phyloP scores from a whole-genome alignment of 2,329 filamentous ascomycete species.

The Falciphora oryzae region DNA sequence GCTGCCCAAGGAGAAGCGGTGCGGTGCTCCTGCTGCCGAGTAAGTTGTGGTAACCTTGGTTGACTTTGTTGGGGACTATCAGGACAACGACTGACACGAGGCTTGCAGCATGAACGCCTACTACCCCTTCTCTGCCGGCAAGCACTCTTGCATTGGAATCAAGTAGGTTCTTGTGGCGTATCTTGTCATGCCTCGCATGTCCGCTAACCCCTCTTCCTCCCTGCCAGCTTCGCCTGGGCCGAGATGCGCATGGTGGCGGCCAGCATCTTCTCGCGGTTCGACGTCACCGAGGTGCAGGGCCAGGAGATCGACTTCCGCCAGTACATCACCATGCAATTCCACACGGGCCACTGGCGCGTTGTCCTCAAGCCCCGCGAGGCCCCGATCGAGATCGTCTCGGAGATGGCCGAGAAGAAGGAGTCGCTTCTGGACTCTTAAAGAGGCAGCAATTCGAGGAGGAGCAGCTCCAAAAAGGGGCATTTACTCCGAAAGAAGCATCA shows the following conservation, averaged over 20 bases:
- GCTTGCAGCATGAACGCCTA: constrained; percentile 2
- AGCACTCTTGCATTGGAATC: constrained; percentile 21
- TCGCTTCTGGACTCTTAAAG: neutral
- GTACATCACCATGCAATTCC: constrained; percentile 22
- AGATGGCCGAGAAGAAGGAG: neutral
- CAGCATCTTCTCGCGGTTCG: constrained; percentile 18
- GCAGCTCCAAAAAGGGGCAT: no score
- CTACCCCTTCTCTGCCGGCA: constrained; percentile 16
- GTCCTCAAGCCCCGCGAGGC: neutral
- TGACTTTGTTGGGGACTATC: neutral
- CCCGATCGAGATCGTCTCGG: neutral
- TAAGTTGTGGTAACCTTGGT: neutral
- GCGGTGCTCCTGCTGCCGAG: neutral
- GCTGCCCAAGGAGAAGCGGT: neutral
- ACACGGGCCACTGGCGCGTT: constrained; percentile 21
- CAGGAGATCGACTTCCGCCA: constrained; percentile 20
- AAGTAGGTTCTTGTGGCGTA: constrained; percentile 12
- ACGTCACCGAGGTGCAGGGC: constrained; percentile 18
- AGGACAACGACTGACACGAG: neutral
- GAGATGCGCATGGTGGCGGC: constrained; percentile 21
- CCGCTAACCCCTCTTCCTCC: neutral
- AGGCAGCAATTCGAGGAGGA: no score
- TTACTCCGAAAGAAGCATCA: no score
- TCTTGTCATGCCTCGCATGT: neutral
- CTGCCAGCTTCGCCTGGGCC: constrained; percentile 19